phyloP scores from a whole-genome alignment of 495 filamentous ascomycete species.

The Daldinia vernicosa region DNA sequence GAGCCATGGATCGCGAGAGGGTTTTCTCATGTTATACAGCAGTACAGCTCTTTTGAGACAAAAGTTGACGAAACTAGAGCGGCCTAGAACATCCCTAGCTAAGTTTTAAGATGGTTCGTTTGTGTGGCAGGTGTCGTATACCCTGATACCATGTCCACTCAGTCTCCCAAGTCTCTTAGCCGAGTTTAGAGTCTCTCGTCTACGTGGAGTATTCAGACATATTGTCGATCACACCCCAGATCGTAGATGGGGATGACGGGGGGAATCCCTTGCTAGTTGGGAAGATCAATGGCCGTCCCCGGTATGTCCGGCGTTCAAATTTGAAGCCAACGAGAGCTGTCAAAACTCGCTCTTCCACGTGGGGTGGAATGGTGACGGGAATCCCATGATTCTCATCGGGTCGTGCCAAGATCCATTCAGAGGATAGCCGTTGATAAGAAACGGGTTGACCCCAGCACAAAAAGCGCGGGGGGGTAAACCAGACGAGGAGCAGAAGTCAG shows the following conservation, averaged over 20 bases:
- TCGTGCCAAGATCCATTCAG: conserved; percentile 22
- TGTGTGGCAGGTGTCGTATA: conserved; percentile 38
- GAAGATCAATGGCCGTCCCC: conserved; percentile 14
- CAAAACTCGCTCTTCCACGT: conserved; percentile 11
- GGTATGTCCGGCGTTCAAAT: background rate
- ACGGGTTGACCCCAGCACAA: conserved; percentile 25
- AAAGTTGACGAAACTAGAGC: conserved; percentile 33
- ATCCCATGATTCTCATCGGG: conserved; percentile 23
- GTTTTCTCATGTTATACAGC: conserved; percentile 33
- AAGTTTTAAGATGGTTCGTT: conserved; percentile 35
- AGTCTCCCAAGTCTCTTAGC: conserved; percentile 5
- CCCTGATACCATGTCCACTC: conserved; percentile 24
- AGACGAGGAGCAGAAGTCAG: conserved; percentile 25
- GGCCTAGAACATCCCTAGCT: conserved; percentile 33
- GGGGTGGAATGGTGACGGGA: conserved; percentile 23
- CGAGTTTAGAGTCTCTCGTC: conserved; percentile 30
- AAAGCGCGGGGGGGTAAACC: conserved; percentile 17
- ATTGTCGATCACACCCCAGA: conserved; percentile 38
- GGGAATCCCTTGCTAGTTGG: conserved; percentile 10
- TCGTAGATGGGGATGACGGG: conserved; percentile 3
- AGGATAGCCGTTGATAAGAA: conserved; percentile 33
- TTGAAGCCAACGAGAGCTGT: conserved; percentile 20
- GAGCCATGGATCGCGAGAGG: conserved; percentile 32
- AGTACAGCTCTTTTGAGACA: conserved; percentile 24
- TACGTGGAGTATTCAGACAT: conserved; percentile 38